Evolutionary conservation across 2,329 filamentous ascomycete species (phyloP).

Genomic region (Raffaelea albimanens): DNA sequence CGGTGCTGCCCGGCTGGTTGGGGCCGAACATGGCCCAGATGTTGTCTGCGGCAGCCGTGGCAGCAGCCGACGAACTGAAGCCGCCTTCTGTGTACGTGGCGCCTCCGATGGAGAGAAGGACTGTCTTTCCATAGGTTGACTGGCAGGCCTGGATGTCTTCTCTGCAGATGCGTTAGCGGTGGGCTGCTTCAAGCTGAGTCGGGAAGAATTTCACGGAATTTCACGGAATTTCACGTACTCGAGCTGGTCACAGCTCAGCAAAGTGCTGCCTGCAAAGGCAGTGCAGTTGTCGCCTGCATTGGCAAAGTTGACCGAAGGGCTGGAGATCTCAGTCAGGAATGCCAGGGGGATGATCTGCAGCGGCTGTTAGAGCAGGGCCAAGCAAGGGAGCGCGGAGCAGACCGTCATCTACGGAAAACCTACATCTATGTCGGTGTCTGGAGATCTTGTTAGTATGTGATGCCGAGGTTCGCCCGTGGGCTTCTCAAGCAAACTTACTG

Average conservation of each 20-base stretch:
- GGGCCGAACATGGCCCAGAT: slow-evolving; percentile 68
- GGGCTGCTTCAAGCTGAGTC: too few species aligned
- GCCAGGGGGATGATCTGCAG: slow-evolving; percentile 51
- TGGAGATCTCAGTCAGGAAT: slow-evolving; percentile 50
- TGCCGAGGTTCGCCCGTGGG: neutral
- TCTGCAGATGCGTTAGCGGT: slow-evolving; percentile 16
- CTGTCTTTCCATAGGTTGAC: slow-evolving; percentile 52
- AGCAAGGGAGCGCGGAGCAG: neutral
- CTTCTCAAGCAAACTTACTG: slow-evolving; percentile 30
- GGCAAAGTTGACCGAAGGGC: slow-evolving; percentile 52
- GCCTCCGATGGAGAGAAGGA: slow-evolving; percentile 63
- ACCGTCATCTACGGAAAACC: slow-evolving; percentile 14
- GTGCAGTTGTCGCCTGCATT: slow-evolving; percentile 54
- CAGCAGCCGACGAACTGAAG: slow-evolving; percentile 43
- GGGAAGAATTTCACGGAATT: too few species aligned
- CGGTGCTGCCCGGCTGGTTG: slow-evolving; percentile 26
- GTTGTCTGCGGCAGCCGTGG: slow-evolving; percentile 46
- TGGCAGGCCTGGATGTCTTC: slow-evolving; percentile 53
- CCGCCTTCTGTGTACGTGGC: slow-evolving; percentile 61
- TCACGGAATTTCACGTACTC: too few species aligned
- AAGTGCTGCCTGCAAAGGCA: slow-evolving; percentile 44
- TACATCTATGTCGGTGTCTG: slow-evolving; percentile 32
- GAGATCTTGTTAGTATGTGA: neutral
- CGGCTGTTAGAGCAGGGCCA: neutral
- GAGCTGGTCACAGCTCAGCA: slow-evolving; percentile 54